phyloP scores from a whole-genome alignment of 73 alveolate genomes.

The Symbiodinium natans region DNA sequence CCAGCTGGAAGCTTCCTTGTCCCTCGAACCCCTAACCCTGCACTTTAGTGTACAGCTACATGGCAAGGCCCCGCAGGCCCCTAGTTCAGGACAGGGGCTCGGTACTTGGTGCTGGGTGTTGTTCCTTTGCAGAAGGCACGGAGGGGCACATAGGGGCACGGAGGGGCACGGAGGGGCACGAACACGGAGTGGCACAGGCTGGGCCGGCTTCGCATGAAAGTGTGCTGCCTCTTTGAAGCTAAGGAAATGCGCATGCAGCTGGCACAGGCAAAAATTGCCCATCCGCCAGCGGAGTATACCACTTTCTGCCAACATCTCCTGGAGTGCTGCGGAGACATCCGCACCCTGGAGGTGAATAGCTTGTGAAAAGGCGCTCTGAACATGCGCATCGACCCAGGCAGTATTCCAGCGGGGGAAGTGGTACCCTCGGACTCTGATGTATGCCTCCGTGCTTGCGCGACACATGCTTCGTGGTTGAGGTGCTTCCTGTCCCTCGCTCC shows the following conservation, averaged over 20 bases:
- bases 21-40: too few species aligned
- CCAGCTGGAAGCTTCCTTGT: background rate
- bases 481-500: constrained; percentile 25
- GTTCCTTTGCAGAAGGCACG: too few species aligned
- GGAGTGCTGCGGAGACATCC: background rate
- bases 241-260: constrained; percentile 85
- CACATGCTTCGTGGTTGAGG: background rate
- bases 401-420: background rate
- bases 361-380: background rate
- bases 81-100: too few species aligned
- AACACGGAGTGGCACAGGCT: too few species aligned
- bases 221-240: background rate
- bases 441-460: too few species aligned
- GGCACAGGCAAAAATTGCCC: constrained; percentile 24
- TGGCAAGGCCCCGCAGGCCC: too few species aligned
- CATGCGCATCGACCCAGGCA: background rate
- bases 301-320: constrained; percentile 46
- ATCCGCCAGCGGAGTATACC: constrained; percentile 52
- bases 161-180: too few species aligned
- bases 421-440: too few species aligned
- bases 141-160: too few species aligned
- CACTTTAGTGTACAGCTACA: too few species aligned
- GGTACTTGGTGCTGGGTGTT: too few species aligned
- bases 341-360: background rate
- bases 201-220: too few species aligned